These are phyloP conservation scores for Margaritispora aquatica DNA, from an alignment of 495 filamentous ascomycete genomes.

Conservation along the genomic window DNA sequence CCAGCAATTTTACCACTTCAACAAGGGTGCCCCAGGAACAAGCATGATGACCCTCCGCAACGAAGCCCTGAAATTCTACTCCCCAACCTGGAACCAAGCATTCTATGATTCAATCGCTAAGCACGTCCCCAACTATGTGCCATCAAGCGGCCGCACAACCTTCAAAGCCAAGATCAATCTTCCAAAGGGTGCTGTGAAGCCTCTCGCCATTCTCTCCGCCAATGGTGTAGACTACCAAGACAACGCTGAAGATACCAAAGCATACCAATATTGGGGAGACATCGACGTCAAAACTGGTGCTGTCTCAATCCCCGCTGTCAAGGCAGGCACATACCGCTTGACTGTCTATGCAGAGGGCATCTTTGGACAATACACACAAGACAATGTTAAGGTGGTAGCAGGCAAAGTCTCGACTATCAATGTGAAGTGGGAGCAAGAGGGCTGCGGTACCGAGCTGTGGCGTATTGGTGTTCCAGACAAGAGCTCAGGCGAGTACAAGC, in stretches of 20 bases:
- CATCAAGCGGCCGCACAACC: conserved; percentile 34
- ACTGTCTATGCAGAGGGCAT: conserved; percentile 51
- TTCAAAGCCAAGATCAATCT: conserved; percentile 39
- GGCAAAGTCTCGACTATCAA: conserved; percentile 27
- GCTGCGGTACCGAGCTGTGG: conserved; percentile 46
- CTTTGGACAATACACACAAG: conserved; percentile 45
- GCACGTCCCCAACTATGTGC: conserved; percentile 45
- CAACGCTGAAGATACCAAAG: conserved; percentile 39
- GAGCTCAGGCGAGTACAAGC: conserved; percentile 46
- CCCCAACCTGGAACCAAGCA: conserved; percentile 42
- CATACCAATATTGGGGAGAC: conserved; percentile 53
- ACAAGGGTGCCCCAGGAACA: conserved; percentile 37
- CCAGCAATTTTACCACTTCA: conserved; percentile 49
- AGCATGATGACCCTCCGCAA: conserved; percentile 35
- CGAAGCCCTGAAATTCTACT: conserved; percentile 40
- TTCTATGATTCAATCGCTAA: conserved; percentile 53
- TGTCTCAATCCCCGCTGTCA: conserved; percentile 42
- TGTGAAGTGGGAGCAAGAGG: conserved; percentile 41
- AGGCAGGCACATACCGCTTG: conserved; percentile 45
- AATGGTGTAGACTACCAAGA: conserved; percentile 50
- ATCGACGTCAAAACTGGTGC: conserved; percentile 34
- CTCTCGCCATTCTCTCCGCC: conserved; percentile 46
- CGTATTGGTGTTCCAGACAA: conserved; percentile 50
- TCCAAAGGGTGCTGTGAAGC: conserved; percentile 35
- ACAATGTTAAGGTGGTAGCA: conserved; percentile 33